phyloP scores from a whole-genome alignment of 2,329 filamentous ascomycete species.

The Penicillium sp. region DNA sequence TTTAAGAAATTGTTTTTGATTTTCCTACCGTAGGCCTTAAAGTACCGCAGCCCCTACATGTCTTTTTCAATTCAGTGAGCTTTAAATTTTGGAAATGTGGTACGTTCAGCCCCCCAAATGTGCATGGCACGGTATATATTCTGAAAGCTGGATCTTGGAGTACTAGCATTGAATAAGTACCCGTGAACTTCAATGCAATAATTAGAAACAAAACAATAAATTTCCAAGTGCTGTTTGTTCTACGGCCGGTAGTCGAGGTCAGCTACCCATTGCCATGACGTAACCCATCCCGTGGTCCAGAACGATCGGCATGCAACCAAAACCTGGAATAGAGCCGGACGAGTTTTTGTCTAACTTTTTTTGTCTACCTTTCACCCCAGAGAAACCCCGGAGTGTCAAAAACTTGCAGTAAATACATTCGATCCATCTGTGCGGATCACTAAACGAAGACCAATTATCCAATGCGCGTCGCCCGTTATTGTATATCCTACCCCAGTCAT shows the following conservation, averaged over 20 bases:
- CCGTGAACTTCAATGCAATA: no score
- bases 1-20: no score
- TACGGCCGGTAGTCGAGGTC: not conserved
- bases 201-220: no score
- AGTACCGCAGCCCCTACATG: no score
- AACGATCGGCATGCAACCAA: not conserved
- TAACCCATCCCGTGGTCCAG: not conserved
- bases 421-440: not conserved
- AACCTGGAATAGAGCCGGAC: not conserved
- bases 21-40: no score
- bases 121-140: no score
- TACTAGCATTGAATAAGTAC: no score
- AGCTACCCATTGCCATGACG: not conserved
- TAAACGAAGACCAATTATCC: not conserved
- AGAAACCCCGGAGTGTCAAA: not conserved
- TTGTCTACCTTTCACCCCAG: not conserved
- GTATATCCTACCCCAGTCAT: slow-evolving; percentile 4
- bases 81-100: no score
- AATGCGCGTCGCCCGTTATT: not conserved
- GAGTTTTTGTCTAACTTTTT: not conserved
- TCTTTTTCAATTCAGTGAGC: no score
- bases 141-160: no score
- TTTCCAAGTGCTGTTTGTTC: no score
- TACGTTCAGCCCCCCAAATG: no score
- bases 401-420: not conserved